These are phyloP conservation scores for Astragalus membranaceus DNA, from an alignment of 306 rosid genomes.

Conservation along the genomic window DNA sequence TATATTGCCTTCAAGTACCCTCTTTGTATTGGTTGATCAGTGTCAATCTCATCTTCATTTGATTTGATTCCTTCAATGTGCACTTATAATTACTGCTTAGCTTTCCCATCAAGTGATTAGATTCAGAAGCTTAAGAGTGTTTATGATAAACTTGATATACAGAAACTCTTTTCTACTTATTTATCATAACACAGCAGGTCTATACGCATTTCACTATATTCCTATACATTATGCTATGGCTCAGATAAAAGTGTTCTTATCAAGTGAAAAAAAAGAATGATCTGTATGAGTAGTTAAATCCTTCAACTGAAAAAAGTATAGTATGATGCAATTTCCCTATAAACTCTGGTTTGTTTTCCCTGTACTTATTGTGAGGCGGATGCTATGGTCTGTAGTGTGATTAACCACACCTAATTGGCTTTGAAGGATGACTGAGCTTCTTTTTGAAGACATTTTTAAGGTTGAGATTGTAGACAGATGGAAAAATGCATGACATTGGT, in stretches of 20 bases:
- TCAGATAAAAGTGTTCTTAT: background rate
- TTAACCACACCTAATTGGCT: background rate
- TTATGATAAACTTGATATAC: too few species aligned
- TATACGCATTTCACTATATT: background rate
- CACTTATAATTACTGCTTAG: too few species aligned
- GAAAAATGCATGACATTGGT: background rate
- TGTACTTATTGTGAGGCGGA: background rate
- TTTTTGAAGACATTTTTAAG: background rate
- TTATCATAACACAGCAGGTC: background rate
- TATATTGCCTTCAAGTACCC: too few species aligned
- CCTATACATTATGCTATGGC: background rate
- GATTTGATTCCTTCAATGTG: too few species aligned
- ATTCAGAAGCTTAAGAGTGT: too few species aligned
- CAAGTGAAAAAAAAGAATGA: background rate
- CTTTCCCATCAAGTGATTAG: too few species aligned
- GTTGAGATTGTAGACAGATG: background rate
- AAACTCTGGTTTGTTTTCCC: background rate
- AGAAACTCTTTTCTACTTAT: too few species aligned
- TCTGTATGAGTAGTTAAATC: too few species aligned
- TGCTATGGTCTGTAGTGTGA: background rate
- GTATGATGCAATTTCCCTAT: background rate
- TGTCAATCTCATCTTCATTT: too few species aligned
- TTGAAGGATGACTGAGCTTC: background rate
- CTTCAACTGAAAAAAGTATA: background rate
- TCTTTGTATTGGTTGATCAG: too few species aligned